Conservation (phyloP, 805 yeast genomes). For the Isabelozyma heimii region DNA sequence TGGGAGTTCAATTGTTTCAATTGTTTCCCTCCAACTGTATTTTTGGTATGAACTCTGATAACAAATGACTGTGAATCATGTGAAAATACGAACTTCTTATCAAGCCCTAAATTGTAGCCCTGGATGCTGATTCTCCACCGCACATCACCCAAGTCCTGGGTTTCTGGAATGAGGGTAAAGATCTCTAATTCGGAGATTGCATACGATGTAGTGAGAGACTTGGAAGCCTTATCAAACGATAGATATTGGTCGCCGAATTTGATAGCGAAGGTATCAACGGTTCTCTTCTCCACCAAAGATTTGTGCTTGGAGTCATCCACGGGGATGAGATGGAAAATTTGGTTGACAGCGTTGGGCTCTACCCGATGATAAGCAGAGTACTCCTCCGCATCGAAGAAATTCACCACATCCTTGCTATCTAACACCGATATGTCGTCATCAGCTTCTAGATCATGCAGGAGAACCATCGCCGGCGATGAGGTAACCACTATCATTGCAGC, state of each 20-base stretch:
- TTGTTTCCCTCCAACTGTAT: constrained; percentile 2
- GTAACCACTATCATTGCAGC: constrained; percentile 1
- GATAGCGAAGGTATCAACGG: neutral
- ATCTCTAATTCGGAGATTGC: constrained; percentile 3
- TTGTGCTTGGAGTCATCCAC: constrained; percentile 1
- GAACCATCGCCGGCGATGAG: neutral
- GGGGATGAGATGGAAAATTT: constrained; percentile 4
- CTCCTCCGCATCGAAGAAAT: neutral
- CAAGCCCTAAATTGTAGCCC: neutral
- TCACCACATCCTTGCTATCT: neutral
- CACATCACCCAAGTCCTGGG: neutral
- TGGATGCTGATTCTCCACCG: constrained; percentile 1
- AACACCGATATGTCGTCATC: neutral
- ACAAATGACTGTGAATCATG: neutral
- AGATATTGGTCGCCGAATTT: constrained; percentile 3
- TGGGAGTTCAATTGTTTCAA: neutral
- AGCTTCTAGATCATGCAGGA: neutral
- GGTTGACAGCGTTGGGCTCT: constrained; percentile 3
- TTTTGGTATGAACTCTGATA: constrained; percentile 4
- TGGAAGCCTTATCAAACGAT: neutral
- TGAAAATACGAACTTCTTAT: neutral
- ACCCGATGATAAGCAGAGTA: neutral
- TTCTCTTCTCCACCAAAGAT: neutral
- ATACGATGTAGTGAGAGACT: neutral
- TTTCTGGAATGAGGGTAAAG: neutral